A percentile compares a stretch with the other conserved stretches of the same genome.
Conservation (phyloP, 768 basidiomycete genomes). For the Crepidotus variabilis region DNA sequence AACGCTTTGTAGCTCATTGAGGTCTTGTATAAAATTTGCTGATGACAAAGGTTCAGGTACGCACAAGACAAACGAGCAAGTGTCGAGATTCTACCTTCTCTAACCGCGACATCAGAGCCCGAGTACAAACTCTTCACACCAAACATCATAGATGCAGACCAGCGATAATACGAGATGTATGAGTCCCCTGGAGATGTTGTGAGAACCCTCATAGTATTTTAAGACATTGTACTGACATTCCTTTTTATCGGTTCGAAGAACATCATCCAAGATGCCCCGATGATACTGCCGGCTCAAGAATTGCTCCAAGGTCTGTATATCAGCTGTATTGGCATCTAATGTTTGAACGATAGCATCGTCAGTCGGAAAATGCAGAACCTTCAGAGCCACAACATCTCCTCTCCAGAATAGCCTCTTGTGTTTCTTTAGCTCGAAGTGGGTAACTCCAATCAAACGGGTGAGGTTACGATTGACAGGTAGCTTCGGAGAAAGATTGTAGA, state of each 20-base stretch:
- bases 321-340: conserved; percentile 9
- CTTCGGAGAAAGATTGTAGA: conserved; percentile 13
- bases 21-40: conserved; percentile 9
- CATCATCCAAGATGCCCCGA: conserved; percentile 4
- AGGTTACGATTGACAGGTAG: conserved; percentile 14
- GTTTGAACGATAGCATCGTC: conserved; percentile 1
- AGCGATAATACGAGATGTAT: not conserved
- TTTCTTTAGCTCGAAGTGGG: conserved; percentile 6
- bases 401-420: conserved; percentile 15
- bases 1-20: conserved; percentile 8
- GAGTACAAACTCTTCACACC: not conserved
- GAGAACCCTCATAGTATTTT: not conserved
- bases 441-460: conserved; percentile 5
- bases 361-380: conserved; percentile 8
- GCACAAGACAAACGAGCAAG: not conserved
- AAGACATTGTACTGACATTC: conserved; percentile 9
- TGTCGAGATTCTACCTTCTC: conserved; percentile 4
- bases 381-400: conserved; percentile 15
- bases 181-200: conserved; percentile 4
- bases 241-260: not conserved
- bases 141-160: not conserved
- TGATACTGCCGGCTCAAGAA: conserved; percentile 6
- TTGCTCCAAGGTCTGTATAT: conserved; percentile 7
- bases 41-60: conserved; percentile 2
- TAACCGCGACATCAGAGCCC: conserved; percentile 7